These are phyloP conservation scores for Suhomyces xylopsoci DNA, from an alignment of 805 yeast genomes.

Conservation along the genomic window DNA sequence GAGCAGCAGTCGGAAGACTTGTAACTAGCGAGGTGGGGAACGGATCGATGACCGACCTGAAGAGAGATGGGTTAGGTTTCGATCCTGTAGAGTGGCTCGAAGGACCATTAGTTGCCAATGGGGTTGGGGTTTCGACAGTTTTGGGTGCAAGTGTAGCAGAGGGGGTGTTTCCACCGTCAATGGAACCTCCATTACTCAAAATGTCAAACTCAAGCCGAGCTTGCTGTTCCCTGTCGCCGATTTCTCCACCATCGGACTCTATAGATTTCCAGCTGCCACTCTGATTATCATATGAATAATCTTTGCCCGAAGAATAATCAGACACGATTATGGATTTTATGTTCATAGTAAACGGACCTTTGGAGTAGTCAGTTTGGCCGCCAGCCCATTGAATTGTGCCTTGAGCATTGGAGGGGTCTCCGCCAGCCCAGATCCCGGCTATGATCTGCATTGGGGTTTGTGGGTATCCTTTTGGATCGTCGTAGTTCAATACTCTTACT, in stretches of 20 bases:
- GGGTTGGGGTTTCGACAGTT: slow-evolving; percentile 1
- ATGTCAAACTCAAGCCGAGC: slow-evolving; percentile 7
- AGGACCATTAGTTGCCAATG: slow-evolving; percentile 9
- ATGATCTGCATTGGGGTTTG: slow-evolving; percentile 81
- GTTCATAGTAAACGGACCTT: slow-evolving; percentile 68
- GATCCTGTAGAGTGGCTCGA: not conserved
- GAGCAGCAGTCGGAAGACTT: not conserved
- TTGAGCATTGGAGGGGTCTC: slow-evolving; percentile 58
- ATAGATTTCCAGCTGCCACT: slow-evolving; percentile 40
- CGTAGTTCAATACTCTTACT: slow-evolving; percentile 59
- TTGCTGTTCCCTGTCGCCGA: slow-evolving; percentile 16
- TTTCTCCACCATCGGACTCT: slow-evolving; percentile 34
- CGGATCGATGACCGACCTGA: not conserved
- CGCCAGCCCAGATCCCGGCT: slow-evolving; percentile 81
- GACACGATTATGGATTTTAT: slow-evolving; percentile 59
- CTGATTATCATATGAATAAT: slow-evolving; percentile 35
- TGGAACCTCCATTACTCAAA: slow-evolving; percentile 6
- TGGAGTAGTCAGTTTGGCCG: slow-evolving; percentile 61
- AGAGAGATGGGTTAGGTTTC: not conserved
- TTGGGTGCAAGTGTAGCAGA: not conserved
- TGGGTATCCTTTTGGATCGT: slow-evolving; percentile 69
- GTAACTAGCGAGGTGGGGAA: not conserved
- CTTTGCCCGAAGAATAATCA: slow-evolving; percentile 64
- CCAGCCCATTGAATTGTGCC: slow-evolving; percentile 87
- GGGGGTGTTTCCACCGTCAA: not conserved